Conservation (phyloP, 495 filamentous ascomycete genomes). For the Aspergillus baeticus region DNA sequence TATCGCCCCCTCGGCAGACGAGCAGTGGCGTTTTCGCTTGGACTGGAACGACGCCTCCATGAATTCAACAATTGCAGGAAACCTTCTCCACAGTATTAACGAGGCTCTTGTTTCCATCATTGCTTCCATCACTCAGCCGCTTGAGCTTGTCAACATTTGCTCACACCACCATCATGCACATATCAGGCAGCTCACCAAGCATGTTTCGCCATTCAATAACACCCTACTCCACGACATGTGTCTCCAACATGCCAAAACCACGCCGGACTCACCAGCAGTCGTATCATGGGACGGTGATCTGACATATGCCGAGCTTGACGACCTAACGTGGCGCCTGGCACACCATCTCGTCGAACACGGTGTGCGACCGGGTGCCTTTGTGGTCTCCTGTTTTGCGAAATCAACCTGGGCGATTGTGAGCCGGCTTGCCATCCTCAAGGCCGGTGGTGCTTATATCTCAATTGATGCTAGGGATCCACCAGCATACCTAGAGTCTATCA, state of each 20-base stretch:
- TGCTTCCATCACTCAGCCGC: not conserved
- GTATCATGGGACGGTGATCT: constrained; percentile 34
- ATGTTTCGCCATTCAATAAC: not conserved
- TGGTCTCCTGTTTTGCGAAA: constrained; percentile 30
- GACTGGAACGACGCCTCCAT: too few relatives aligned
- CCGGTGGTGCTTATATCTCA: constrained; percentile 47
- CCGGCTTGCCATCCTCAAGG: constrained; percentile 30
- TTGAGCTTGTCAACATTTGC: constrained; percentile 2
- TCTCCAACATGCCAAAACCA: not conserved
- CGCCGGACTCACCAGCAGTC: not conserved
- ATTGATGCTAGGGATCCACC: constrained; percentile 51
- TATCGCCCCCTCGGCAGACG: too few relatives aligned
- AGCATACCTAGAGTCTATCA: constrained; percentile 18
- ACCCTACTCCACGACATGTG: not conserved
- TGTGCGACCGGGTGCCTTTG: constrained; percentile 24
- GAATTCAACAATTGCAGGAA: too few relatives aligned
- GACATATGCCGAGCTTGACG: constrained; percentile 31
- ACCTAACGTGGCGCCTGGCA: constrained; percentile 21
- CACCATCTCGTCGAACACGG: constrained; percentile 24
- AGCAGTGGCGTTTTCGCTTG: too few relatives aligned
- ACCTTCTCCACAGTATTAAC: not conserved
- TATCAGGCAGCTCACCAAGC: not conserved
- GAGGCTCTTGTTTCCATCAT: not conserved
- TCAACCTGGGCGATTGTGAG: constrained; percentile 32
- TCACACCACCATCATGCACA: not conserved